Evolutionary conservation across 129 eudicot species (phyloP).

Genomic region (Flaveria robusta): DNA sequence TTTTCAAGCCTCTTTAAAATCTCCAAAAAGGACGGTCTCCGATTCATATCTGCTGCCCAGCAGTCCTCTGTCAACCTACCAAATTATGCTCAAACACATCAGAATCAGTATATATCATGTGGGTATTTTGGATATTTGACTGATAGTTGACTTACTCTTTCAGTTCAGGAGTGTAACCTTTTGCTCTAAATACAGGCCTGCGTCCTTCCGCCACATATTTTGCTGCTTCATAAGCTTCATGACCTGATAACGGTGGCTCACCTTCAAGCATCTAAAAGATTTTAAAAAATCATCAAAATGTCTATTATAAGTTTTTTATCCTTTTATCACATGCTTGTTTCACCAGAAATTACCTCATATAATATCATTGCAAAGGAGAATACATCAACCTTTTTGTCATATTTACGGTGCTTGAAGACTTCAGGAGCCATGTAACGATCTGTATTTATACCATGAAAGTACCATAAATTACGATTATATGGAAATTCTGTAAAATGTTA

Average conservation of each 20-base stretch:
- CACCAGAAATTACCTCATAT: conserved; percentile 62
- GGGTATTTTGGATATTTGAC: neutral
- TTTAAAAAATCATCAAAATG: neutral
- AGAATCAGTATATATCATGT: conserved; percentile 11
- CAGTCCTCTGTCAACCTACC: conserved; percentile 64
- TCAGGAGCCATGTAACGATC: conserved; percentile 99
- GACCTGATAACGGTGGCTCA: conserved; percentile 72
- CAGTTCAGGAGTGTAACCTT: conserved; percentile 60
- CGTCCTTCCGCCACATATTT: conserved; percentile 86
- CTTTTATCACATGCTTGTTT: neutral
- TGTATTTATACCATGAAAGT: conserved; percentile 29
- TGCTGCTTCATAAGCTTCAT: conserved; percentile 98
- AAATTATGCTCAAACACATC: conserved; percentile 24
- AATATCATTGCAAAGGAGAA: conserved; percentile 98
- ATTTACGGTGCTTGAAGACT: conserved; percentile 93
- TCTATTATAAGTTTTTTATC: conserved; percentile 7
- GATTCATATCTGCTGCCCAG: conserved; percentile 85
- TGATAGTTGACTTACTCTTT: conserved; percentile 71
- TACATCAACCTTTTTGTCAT: conserved; percentile 95
- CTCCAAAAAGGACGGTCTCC: conserved; percentile 77
- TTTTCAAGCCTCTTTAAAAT: conserved; percentile 79
- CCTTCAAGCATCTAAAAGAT: conserved; percentile 92
- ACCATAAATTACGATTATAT: neutral
- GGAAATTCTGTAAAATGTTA: neutral
- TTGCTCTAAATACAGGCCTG: conserved; percentile 75